Evolutionary conservation across 1,284 basidiomycete species (phyloP), one percentile per base, ranked within the genome.

Genomic region (Coniferiporia weirii): DNA sequence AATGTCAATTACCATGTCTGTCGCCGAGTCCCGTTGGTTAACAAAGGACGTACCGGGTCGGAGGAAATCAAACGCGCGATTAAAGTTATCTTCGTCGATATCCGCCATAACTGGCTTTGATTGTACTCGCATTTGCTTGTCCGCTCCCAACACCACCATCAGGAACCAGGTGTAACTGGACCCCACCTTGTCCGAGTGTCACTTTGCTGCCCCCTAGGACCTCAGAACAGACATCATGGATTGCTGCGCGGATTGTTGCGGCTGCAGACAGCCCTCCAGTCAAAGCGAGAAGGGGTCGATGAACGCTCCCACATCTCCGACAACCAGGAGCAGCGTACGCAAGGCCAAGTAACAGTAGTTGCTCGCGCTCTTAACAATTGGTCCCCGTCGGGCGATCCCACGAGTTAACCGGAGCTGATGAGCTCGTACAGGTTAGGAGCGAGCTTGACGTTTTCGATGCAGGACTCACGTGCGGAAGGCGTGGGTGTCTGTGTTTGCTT

Each of bases 291-390:
- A 86, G 0, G 85, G 85, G 67, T 87, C 85, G 61, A 88, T 87
- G 67, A 87, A 88, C 46, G 85, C 85, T 65, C 84, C 88, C 1
- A 88, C 87, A 67, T 90, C 88, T 3, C 87, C 87, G 12, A 85
- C 70, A 45, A 90, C 78, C 73, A 19, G 71, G 70, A 0, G 84
- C 85, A 7, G 80, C 82, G 64, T 90, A 89, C 3, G 68, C n/a
- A 77, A 69, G 1, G 87, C 83, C 4, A 83, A 83, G 68, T 90
- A 90, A 66, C 85, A 87, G 64, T 82, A 91, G 68, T 90, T 85
- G 69, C 70, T 81, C 64, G 72, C 79, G 70, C 66, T 79, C 68
- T 70, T 73, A 61, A 84, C 72, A 12, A 35, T 35, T 4, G 55
- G 48, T 3, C 40, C 51, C 34, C 35, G 51, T 40, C 51, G 17